Base-by-base conservation (phyloP, 169 alveolate genomes). In the Cryptosporidium tyzzeri region DNA sequence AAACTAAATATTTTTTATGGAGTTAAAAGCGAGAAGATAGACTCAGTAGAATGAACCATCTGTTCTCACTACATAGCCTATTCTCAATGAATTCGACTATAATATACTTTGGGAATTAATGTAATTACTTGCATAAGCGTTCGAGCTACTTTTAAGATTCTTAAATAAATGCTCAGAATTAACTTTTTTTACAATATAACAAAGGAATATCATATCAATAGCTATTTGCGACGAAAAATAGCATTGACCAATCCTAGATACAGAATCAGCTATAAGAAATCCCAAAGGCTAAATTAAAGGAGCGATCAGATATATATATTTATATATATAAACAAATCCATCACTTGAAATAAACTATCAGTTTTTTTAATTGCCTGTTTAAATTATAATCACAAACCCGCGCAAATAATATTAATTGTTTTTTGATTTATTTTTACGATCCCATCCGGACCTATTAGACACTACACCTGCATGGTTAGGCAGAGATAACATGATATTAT, bases 391-490 rank as follows among this genome's bases (percentile, higher is more conserved):
- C 1, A 55, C 29, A 8, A 26, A 0, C 37, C 21, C 67, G 31
- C 37, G 7, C 1, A 31, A n/a, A n/a, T 21, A 55, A 65, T 8
- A 35, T 65, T 65, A 37, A 35, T 65, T 33, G 71, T 65, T 65
- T 37, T 65, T 65, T 33, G 71, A 31, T 29, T 65, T 65, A 37
- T 33, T 65, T 65, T 65, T 65, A 33, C 71, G 71, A 65, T 65
- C 71, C 71, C 71, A 65, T 8, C 71, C 23, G 14, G 71, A 65
- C 12, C 71, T 65, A 29, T n/a, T 65, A 8, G 71, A 65, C 10
- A 31, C 55, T 48, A 33, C 55, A 14, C 67, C 44, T 29, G 85
- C n/a, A 50, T 69, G 48, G 45, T n/a, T 16, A 23, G 85, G 48
- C 5, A 29, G 44, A 33, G 61, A 44, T 51, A 71, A 23, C 48